Percentiles rank a stretch among this genome's conserved stretches.
Conservation (phyloP, 305 asterid genomes). For the Lippia alba region DNA sequence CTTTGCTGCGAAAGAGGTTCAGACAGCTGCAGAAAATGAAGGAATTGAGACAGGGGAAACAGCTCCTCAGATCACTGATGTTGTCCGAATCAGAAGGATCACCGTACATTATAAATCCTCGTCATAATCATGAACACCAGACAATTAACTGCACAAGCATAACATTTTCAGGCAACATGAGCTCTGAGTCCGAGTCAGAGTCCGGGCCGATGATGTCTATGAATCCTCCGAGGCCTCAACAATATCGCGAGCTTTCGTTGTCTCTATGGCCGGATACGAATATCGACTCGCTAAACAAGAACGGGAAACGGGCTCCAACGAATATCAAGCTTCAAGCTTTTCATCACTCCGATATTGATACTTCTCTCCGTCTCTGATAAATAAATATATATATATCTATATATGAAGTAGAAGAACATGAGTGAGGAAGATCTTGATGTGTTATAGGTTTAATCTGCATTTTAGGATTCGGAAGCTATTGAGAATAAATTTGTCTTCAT, state of each 20-base stretch:
- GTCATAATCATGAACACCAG: conserved; percentile 5
- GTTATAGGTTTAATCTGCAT: too few relatives aligned
- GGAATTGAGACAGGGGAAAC: conserved; percentile 48
- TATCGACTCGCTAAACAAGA: conserved; percentile 9
- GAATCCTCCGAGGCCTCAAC: conserved; percentile 4
- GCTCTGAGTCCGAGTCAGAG: too few relatives aligned
- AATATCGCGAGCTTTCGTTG: conserved; percentile 35
- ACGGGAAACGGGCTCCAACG: neutral
- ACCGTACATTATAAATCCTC: neutral
- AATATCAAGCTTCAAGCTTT: conserved; percentile 21
- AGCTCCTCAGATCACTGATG: conserved; percentile 17
- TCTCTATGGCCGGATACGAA: conserved; percentile 38
- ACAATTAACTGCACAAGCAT: neutral
- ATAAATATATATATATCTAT: neutral
- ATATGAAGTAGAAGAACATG: neutral
- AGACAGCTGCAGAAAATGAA: conserved; percentile 48
- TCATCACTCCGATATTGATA: conserved; percentile 36
- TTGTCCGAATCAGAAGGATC: conserved; percentile 19
- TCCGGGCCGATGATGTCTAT: too few relatives aligned
- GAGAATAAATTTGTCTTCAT: too few relatives aligned
- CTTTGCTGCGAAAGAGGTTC: conserved; percentile 55
- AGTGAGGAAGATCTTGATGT: too few relatives aligned
- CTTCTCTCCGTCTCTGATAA: conserved; percentile 47
- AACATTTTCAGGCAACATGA: neutral
- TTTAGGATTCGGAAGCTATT: too few relatives aligned